Percentiles rank a stretch among this genome's conserved stretches.
Conservation (phyloP, 768 basidiomycete species). For the Phaffia tasmanica region DNA sequence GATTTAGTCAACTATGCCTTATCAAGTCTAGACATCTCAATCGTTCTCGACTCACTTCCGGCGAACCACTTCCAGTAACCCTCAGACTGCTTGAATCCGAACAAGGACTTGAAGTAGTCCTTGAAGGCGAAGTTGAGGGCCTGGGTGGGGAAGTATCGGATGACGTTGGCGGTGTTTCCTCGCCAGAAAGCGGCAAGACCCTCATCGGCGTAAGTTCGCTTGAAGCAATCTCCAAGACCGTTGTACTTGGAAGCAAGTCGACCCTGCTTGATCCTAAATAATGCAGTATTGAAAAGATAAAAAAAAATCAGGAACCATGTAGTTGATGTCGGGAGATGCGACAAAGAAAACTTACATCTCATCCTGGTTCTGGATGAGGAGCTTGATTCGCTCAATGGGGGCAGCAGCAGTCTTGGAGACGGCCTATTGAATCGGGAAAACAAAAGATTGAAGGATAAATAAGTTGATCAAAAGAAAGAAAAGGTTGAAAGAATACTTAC, state of each 20-base stretch:
- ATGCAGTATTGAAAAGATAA: slow-evolving; percentile 6
- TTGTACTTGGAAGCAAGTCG: slow-evolving; percentile 94
- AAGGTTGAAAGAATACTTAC: slow-evolving; percentile 42
- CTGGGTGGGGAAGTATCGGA: slow-evolving; percentile 97
- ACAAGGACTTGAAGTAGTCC: slow-evolving; percentile 93
- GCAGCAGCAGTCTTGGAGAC: slow-evolving; percentile 98
- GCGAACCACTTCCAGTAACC: slow-evolving; percentile 98
- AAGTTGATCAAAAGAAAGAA: slow-evolving; percentile 17
- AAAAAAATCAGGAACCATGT: slow-evolving; percentile 8
- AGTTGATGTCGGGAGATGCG: too few relatives aligned
- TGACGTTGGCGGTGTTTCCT: slow-evolving; percentile 99
- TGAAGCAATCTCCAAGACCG: slow-evolving; percentile 85
- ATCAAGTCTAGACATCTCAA: background rate
- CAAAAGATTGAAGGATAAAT: slow-evolving; percentile 27
- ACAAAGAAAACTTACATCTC: slow-evolving; percentile 55
- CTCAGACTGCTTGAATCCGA: slow-evolving; percentile 93
- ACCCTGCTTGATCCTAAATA: slow-evolving; percentile 88
- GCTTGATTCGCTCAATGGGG: slow-evolving; percentile 99
- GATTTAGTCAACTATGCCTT: background rate
- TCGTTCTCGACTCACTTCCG: slow-evolving; percentile 46
- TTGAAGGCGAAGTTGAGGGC: slow-evolving; percentile 99
- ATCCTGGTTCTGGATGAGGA: slow-evolving; percentile 97
- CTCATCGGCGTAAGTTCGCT: slow-evolving; percentile 86
- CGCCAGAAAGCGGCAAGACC: slow-evolving; percentile 93
- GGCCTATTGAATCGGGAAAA: slow-evolving; percentile 40